phyloP scores from a whole-genome alignment of 495 filamentous ascomycete genomes.

The Aspergillus kassunensis region DNA sequence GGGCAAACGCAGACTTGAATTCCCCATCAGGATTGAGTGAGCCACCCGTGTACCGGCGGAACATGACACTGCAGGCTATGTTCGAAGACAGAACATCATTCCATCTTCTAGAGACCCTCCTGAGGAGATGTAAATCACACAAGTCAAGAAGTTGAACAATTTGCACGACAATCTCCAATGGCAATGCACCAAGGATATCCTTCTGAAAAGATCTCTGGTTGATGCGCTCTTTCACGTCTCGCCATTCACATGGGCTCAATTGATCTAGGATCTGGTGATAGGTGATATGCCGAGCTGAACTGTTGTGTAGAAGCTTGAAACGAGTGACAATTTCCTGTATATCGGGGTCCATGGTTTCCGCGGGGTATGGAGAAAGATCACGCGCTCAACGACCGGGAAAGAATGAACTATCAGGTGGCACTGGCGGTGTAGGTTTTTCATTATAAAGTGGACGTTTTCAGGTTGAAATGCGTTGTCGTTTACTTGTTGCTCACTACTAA shows the following conservation, averaged over 20 bases:
- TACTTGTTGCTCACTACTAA: no score
- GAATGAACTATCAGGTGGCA: no score
- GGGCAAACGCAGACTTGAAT: conserved; percentile 7
- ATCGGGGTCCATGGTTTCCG: conserved; percentile 11
- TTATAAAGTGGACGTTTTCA: no score
- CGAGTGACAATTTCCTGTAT: conserved; percentile 11
- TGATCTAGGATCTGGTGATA: conserved; percentile 26
- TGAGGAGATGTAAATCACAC: conserved; percentile 24
- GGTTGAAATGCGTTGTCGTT: no score
- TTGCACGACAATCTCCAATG: conserved; percentile 28
- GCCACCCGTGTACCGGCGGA: conserved; percentile 14
- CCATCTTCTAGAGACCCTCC: conserved; percentile 35
- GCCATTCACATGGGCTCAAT: conserved; percentile 30
- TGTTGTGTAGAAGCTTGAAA: conserved; percentile 8
- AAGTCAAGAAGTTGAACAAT: conserved; percentile 23
- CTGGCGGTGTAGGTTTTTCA: no score
- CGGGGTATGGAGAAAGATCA: background rate
- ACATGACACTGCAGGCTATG: conserved; percentile 12
- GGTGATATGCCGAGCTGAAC: conserved; percentile 8
- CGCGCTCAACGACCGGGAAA: background rate
- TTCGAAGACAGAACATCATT: conserved; percentile 25
- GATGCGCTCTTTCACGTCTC: conserved; percentile 24
- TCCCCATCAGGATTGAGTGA: background rate
- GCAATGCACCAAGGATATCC: conserved; percentile 34
- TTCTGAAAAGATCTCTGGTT: conserved; percentile 21